Evolutionary conservation across 345 rosid species (phyloP).

Genomic region (Eucalyptus victrix): DNA sequence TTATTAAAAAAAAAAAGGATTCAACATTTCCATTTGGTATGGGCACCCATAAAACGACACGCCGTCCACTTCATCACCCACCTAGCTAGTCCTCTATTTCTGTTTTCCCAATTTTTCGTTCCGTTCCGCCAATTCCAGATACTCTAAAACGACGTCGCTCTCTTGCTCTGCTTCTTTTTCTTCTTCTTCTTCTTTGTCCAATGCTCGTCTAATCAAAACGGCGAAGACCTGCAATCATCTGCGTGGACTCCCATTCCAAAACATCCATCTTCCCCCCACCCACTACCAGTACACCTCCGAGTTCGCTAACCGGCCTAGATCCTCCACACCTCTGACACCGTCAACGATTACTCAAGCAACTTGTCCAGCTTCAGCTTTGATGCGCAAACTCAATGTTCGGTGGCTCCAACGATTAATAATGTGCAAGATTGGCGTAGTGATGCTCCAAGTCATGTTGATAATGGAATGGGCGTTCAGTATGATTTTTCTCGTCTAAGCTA

Average conservation of each 20-base stretch:
- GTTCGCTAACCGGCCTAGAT: too few species aligned
- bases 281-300: too few species aligned
- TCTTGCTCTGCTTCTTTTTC: not conserved
- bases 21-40: too few species aligned
- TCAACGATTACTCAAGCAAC: not conserved
- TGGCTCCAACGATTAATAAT: not conserved
- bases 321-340: not conserved
- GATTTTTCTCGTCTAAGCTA: conserved; percentile 31
- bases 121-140: too few species aligned
- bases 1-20: too few species aligned
- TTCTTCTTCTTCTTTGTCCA: not conserved
- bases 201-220: not conserved
- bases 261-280: conserved; percentile 67
- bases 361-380: not conserved
- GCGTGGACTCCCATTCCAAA: conserved; percentile 47
- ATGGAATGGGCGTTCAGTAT: conserved; percentile 48
- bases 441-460: not conserved
- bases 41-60: too few species aligned
- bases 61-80: too few species aligned
- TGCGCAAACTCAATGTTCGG: not conserved
- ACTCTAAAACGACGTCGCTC: too few species aligned
- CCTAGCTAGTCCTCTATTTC: too few species aligned
- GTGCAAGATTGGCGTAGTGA: not conserved
- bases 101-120: too few species aligned
- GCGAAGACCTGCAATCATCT: conserved; percentile 48